Evolutionary conservation across 805 yeast species (phyloP), one percentile per base, ranked within the genome.

Genomic region (Wickerhamiella spandovensis): DNA sequence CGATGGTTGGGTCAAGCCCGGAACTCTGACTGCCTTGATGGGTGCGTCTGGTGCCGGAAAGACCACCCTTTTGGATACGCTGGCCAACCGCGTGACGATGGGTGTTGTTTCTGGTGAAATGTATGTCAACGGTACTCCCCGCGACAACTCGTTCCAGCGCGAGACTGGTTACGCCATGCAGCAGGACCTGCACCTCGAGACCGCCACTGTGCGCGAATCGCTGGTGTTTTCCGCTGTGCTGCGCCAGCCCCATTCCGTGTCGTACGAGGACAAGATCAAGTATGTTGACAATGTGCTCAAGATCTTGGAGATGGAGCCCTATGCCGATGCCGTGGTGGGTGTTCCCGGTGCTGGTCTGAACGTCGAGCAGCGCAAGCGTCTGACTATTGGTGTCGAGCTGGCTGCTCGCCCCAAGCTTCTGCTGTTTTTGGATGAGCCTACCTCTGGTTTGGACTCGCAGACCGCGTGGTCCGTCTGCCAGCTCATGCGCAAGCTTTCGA

Each of bases 1-100:
- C 44, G 77, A 75, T 58, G 90, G 90, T 47, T 83, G 79, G 72
- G 86, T 82, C 50, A 79, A 79, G 60, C 90, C 90, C 18, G 90
- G 90, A 58, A 82, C 84, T 51, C 71, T 83, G 65, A 82, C 89
- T 42, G 90, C 90, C 5, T 70, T 83, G 52, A 82, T 83, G 89
- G 92, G 92, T 60, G 84, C 82, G 48, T 83, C 90, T 32, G 92
- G 92, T 69, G 92, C 92, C 45, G 92, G 92, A 69, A 83, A 83
- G 61, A 83, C 92, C 23, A 84, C 90, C 2, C 69, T 83, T 51
- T 71, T 84, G 58, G 82, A 83, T 64, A 80, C 81, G 56, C 72
- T 84, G 53, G 80, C 87, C 21, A 84, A 80, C 60, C 75, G 90
- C 64, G 76, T 81, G 49, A 75, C 79, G 43, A 70, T 76, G 63